Evolutionary conservation across 345 rosid species (phyloP).

Genomic region (Citrus trifoliata): DNA sequence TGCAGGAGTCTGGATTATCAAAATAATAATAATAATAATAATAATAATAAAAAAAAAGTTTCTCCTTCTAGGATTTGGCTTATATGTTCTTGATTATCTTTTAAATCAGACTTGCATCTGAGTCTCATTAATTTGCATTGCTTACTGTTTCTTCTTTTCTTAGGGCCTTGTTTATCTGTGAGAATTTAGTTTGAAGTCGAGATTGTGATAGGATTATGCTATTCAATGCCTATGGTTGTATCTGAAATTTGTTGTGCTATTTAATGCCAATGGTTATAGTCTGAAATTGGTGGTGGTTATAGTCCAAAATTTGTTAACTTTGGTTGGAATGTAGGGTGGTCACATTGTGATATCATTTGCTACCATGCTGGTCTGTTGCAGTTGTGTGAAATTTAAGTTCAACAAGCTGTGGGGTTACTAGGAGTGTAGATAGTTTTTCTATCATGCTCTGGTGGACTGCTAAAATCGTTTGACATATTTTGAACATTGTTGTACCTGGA

Average conservation of each 20-base stretch:
- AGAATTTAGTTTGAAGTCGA: not conserved
- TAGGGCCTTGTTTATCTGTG: not conserved
- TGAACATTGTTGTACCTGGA: no score
- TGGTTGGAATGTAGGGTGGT: not conserved
- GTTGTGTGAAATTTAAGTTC: no score
- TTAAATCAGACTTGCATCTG: not conserved
- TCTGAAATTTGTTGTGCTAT: no score
- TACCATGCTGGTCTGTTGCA: not conserved
- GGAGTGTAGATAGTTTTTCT: not conserved
- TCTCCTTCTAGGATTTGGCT: not conserved
- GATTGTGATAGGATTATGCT: not conserved
- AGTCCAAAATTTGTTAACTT: not conserved
- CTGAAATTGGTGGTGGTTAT: not conserved
- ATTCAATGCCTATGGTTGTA: not conserved
- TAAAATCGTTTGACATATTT: not conserved
- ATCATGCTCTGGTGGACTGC: not conserved
- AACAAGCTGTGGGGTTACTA: not conserved
- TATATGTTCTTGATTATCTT: not conserved
- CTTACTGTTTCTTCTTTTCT: not conserved
- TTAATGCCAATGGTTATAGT: not conserved
- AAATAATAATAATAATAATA: not conserved
- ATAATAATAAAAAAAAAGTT: not conserved
- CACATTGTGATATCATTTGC: not conserved
- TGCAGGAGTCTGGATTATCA: no score
- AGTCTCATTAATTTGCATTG: not conserved